Base-by-base conservation (phyloP, 2,329 filamentous ascomycete species). In the Fusarium setosum region DNA sequence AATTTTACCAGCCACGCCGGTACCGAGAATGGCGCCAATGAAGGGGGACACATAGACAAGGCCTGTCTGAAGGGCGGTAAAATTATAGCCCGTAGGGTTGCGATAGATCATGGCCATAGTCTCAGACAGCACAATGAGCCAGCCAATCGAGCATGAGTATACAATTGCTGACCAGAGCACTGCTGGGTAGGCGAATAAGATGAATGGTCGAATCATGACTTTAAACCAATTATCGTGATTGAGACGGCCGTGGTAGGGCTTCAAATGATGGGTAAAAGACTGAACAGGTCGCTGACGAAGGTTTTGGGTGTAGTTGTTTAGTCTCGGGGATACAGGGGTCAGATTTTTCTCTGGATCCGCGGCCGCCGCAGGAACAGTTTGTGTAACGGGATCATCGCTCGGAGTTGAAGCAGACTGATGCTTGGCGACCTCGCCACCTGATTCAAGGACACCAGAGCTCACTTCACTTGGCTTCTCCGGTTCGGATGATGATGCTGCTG, bases 61-160 rank as follows among this genome's bases (percentile, higher is more conserved):
- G 8, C 95, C 95, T 0, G 92, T 91, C 61, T 92, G 89, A 0
- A 97, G 80, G 0, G 92, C 85, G 17, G 86, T 89, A 75, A 98
- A 97, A 67, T 94, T 87, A 80, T 97, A 97, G 0, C 83, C 83
- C 0, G 84, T 81, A 1, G 83, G 81, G 55, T 88, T 83, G 37
- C 91, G 87, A 76, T 92, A 97, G 61, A 97, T 91, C 54, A 90
- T 84, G 0, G 92, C 86, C 3, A 97, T 88, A 0, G 91, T 92
- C 77, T 97, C 94, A 1, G 94, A 97, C 2, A 98, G 86, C 32
- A 97, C 93, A 67, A 97, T 97, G 21, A 97, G 84, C 95, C 95
- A 98, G 34, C 94, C 94, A 5, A 97, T 87, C 0, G 93, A 95
- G 69, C 96, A 90, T 0, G 93, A 83, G 75, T 98, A 97, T 6